phyloP scores from a whole-genome alignment of 495 filamentous ascomycete species.

The Neurospora tetrasperma region DNA sequence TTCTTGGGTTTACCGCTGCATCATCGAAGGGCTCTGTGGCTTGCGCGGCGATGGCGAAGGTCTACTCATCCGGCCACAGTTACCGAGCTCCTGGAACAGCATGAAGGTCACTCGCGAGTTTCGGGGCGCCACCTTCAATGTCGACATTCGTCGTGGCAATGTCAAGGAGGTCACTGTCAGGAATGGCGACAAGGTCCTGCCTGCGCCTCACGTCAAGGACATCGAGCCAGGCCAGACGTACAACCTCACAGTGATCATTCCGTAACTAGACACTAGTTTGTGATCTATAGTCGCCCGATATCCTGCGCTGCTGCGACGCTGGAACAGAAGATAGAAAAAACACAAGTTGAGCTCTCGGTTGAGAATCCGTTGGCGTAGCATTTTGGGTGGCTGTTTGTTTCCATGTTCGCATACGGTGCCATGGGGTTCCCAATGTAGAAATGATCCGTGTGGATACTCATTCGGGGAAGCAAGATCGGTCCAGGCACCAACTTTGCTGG shows the following conservation, averaged over 20 bases:
- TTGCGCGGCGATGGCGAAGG: constrained; percentile 39
- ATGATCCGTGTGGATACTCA: not conserved
- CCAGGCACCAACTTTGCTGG: not conserved
- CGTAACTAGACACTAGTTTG: constrained; percentile 6
- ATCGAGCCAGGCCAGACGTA: constrained; percentile 32
- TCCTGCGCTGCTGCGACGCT: not conserved
- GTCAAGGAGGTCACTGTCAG: constrained; percentile 34
- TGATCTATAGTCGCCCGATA: not conserved
- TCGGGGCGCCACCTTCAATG: constrained; percentile 39
- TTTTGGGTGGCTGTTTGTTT: not conserved
- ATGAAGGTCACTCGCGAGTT: constrained; percentile 41
- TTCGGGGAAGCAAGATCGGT: not conserved
- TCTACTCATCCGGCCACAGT: constrained; percentile 35
- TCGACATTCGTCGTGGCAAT: constrained; percentile 34
- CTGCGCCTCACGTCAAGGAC: constrained; percentile 27
- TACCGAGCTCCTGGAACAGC: constrained; percentile 37
- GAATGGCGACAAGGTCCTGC: constrained; percentile 22
- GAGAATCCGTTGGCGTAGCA: not conserved
- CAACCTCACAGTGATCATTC: constrained; percentile 30
- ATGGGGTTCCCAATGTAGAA: not conserved
- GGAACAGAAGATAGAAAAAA: not conserved
- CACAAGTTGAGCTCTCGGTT: not conserved
- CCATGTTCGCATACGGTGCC: not conserved
- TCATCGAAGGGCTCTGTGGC: constrained; percentile 45
- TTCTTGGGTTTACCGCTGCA: constrained; percentile 44